Base-by-base conservation (phyloP, 768 basidiomycete genomes). In the Auriculariales sp. region DNA sequence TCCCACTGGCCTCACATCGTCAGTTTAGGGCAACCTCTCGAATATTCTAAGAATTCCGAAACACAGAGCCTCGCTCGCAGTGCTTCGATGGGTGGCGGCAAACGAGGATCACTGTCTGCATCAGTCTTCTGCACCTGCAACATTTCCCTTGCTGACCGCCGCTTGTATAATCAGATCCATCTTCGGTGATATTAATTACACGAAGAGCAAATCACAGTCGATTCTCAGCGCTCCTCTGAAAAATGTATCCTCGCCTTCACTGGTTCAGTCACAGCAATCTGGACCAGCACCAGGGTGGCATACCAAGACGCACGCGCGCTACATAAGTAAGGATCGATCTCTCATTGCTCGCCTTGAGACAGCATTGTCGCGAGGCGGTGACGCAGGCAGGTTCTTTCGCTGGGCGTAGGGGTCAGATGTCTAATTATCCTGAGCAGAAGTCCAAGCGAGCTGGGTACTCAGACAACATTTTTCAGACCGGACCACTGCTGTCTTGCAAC, bases 1-100 rank as follows among this genome's bases (percentile, higher is more conserved):
- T 68, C 71, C 1, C 86, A 91, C 62, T 94, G 88, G 87, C 86
- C 88, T 2, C 87, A 94, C 63, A 64, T 83, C 1, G 65, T 93
- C 30, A 84, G 81, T 49, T 65, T 31, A 83, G 83, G 24, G 66
- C 15, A 10, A 45, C 44, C 27, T 12, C 25, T 15, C 28, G 14
- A 7, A 9, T 11, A 34, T 24, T n/a, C 32, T 34, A 10, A 34
- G 11, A 10, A 11, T 5, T 28, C 7, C 31, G 27, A 31, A 10
- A 15, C 31, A 11, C 39, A 44, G 15, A 44, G 22, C 6, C 5
- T 44, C 22, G 22, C 39, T 25, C 39, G 39, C 17, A 44, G 39
- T 14, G 22, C 39, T 5, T 44, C 39, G 14, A 12, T 11, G n/a
- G 28, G 28, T 11, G 39, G 39, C n/a, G 22, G 27, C n/a, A 25